These are phyloP conservation scores for Acacia melanoxylon DNA, from an alignment of 306 rosid genomes.

Conservation along the genomic window DNA sequence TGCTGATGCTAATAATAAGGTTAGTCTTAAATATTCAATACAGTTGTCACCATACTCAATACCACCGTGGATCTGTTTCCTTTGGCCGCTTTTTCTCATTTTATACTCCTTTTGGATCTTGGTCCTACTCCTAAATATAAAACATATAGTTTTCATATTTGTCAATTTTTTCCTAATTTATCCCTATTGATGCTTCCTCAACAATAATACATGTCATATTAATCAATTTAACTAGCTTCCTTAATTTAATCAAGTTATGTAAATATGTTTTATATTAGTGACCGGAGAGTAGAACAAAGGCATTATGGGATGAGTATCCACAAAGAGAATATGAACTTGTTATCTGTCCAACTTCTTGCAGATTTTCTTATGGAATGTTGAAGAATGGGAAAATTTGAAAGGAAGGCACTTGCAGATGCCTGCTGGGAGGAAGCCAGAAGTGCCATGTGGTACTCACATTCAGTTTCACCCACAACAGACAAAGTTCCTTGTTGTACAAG, in stretches of 20 bases:
- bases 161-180: too few species aligned
- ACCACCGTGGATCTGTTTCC: background rate
- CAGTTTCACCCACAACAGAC: constrained; percentile 34
- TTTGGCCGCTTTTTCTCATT: background rate
- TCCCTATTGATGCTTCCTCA: too few species aligned
- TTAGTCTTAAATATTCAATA: constrained; percentile 19
- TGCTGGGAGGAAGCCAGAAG: background rate
- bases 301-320: too few species aligned
- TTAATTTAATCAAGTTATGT: too few species aligned
- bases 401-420: constrained; percentile 22
- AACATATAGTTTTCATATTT: too few species aligned
- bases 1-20: constrained; percentile 40
- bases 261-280: background rate
- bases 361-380: constrained; percentile 37
- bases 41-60: too few species aligned
- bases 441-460: constrained; percentile 29
- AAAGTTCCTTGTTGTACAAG: constrained; percentile 34
- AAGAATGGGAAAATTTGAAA: constrained; percentile 25
- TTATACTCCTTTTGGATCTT: background rate
- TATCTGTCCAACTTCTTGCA: constrained; percentile 16
- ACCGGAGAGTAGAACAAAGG: too few species aligned
- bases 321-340: background rate
- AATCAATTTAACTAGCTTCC: too few species aligned
- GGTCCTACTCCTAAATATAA: too few species aligned
- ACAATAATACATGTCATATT: constrained; percentile 26